phyloP scores from a whole-genome alignment of 805 yeast species.

The Myxozyma melibiosi region DNA sequence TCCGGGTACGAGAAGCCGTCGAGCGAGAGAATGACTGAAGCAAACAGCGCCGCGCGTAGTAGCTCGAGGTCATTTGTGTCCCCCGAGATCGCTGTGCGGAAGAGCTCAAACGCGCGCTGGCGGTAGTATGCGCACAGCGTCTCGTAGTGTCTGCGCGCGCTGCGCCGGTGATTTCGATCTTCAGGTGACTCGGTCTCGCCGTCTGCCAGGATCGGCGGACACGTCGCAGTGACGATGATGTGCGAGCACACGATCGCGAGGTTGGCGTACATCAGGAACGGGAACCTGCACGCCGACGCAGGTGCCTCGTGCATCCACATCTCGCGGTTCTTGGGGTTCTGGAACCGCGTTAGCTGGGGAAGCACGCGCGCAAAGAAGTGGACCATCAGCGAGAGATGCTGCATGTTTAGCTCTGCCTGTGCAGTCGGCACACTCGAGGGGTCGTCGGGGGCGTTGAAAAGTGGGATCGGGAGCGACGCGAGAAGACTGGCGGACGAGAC shows the following conservation, averaged over 20 bases:
- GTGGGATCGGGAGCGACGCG: no score
- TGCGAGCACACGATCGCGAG: constrained; percentile 17
- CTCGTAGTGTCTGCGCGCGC: constrained; percentile 4
- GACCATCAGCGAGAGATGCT: constrained; percentile 14
- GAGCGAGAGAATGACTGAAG: constrained; percentile 17
- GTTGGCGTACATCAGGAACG: constrained; percentile 21
- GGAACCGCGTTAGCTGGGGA: constrained; percentile 7
- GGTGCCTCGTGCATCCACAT: constrained; percentile 16
- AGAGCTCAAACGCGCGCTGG: constrained; percentile 14
- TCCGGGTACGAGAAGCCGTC: constrained; percentile 22
- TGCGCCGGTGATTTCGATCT: not conserved
- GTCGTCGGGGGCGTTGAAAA: not conserved
- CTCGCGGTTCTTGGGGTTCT: not conserved
- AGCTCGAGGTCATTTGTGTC: constrained; percentile 4
- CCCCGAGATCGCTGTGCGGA: constrained; percentile 4
- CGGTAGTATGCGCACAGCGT: constrained; percentile 15
- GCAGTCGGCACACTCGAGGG: not conserved
- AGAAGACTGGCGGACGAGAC: no score
- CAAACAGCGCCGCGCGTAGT: constrained; percentile 18
- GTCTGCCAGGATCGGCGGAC: not conserved
- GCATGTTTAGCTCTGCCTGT: constrained; percentile 15
- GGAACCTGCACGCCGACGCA: constrained; percentile 11
- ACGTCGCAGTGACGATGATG: constrained; percentile 7
- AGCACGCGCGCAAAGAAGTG: constrained; percentile 13
- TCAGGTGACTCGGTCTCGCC: not conserved